Evolutionary conservation across 2,329 filamentous ascomycete species (phyloP).

Genomic region (Pestalotiopsis sp.): DNA sequence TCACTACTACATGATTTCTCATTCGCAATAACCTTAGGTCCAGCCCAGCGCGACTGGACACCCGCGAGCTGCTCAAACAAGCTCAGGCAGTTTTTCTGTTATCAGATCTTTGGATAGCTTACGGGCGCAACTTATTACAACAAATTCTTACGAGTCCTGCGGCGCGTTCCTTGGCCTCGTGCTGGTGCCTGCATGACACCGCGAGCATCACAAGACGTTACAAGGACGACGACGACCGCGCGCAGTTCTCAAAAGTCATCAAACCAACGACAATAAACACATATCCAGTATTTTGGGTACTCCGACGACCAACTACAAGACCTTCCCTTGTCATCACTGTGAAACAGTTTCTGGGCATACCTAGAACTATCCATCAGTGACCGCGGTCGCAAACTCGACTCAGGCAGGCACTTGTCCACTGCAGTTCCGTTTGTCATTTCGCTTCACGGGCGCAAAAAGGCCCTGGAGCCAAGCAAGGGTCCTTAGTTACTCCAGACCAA

Average conservation of each 20-base stretch:
- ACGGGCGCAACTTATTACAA: neutral
- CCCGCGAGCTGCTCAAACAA: neutral
- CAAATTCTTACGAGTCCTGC: neutral
- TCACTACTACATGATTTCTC: neutral
- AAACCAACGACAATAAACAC: neutral
- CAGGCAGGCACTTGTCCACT: neutral
- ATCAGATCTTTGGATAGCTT: slow-evolving; percentile 8
- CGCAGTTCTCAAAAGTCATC: neutral
- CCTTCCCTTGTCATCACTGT: too few species aligned
- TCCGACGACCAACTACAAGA: neutral
- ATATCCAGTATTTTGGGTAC: neutral
- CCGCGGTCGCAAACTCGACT: too few species aligned
- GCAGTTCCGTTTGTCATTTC: neutral
- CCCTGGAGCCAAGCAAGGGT: neutral
- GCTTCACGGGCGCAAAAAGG: neutral
- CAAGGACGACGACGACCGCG: neutral
- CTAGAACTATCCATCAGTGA: too few species aligned
- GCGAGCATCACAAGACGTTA: neutral
- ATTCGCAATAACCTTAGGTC: neutral
- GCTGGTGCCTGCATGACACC: neutral
- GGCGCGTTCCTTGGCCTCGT: slow-evolving; percentile 2
- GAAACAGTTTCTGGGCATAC: too few species aligned
- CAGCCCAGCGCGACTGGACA: neutral
- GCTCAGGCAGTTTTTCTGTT: neutral
- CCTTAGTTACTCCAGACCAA: neutral